Percentiles rank a stretch among this genome's conserved stretches.
Conservation (phyloP, 73 alveolate species). For the Stentor roeselii region DNA sequence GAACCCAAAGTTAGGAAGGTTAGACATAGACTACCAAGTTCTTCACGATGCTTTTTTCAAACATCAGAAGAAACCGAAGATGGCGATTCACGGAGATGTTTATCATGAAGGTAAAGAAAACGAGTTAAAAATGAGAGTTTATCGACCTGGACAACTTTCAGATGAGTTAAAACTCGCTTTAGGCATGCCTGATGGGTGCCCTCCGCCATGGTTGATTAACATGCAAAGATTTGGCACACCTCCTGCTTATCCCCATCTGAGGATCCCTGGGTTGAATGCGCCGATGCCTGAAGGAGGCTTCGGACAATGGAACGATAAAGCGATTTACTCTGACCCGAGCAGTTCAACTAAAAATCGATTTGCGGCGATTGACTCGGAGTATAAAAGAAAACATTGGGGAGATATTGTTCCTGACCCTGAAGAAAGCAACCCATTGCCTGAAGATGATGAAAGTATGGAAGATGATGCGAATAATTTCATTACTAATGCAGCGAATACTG, state of each 20-base stretch:
- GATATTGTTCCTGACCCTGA: conserved; percentile 37
- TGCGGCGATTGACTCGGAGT: conserved; percentile 10
- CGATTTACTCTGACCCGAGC: conserved; percentile 60
- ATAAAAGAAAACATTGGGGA: conserved; percentile 44
- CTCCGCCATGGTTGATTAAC: conserved; percentile 98
- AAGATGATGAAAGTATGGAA: conserved; percentile 39
- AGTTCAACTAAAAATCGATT: conserved; percentile 27
- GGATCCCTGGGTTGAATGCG: conserved; percentile 93
- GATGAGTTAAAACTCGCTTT: conserved; percentile 93
- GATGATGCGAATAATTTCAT: conserved; percentile 6
- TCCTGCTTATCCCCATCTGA: conserved; percentile 97
- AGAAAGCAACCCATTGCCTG: conserved; percentile 50
- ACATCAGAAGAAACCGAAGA: conserved; percentile 85
- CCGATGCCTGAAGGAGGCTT: conserved; percentile 64
- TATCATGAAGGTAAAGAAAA: conserved; percentile 97
- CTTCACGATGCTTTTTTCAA: conserved; percentile 99
- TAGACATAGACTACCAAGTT: conserved; percentile 97
- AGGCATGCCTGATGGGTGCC: conserved; percentile 91
- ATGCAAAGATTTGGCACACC: conserved; percentile 99
- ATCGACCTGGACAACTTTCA: conserved; percentile 94
- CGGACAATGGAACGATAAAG: conserved; percentile 51
- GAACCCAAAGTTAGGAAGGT: conserved; percentile 97
- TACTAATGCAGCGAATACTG: not conserved
- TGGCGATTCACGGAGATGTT: conserved; percentile 96
- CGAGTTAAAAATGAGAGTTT: conserved; percentile 90